Conservation (phyloP, 2,329 filamentous ascomycete genomes). For the Diaporthe sp. region DNA sequence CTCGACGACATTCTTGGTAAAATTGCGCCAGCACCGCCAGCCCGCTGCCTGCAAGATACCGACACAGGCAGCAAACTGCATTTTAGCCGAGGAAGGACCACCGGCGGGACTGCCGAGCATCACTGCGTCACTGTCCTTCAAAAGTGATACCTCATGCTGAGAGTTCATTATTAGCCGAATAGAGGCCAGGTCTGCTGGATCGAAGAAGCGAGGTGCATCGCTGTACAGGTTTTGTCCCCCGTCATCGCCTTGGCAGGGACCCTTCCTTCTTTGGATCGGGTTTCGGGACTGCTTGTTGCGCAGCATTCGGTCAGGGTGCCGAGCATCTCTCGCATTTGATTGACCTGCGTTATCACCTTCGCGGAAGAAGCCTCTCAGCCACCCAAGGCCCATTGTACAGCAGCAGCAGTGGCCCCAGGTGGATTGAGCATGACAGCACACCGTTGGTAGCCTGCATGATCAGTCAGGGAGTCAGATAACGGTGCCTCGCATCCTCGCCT, state of each 20-base stretch:
- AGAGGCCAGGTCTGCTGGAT: neutral
- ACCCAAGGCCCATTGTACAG: neutral
- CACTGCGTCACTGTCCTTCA: neutral
- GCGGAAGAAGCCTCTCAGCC: constrained; percentile 29
- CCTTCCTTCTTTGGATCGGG: neutral
- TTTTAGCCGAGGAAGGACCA: constrained; percentile 29
- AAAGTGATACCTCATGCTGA: neutral
- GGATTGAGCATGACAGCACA: constrained; percentile 29
- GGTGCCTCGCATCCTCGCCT: constrained; percentile 21
- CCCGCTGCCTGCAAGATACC: constrained; percentile 12
- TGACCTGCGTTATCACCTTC: constrained; percentile 6
- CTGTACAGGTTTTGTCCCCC: constrained; percentile 9
- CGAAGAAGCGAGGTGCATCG: constrained; percentile 5
- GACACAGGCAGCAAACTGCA: constrained; percentile 2
- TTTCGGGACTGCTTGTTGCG: constrained; percentile 14
- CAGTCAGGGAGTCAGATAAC: constrained; percentile 10
- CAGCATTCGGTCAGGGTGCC: constrained; percentile 8
- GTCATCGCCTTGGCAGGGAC: constrained; percentile 13
- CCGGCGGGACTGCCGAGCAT: constrained; percentile 8
- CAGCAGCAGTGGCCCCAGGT: neutral
- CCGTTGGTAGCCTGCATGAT: constrained; percentile 26
- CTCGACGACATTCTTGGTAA: constrained; percentile 14
- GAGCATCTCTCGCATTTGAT: neutral
- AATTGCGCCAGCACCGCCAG: constrained; percentile 29
- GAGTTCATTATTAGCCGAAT: constrained; percentile 14